Percentiles rank a stretch among this genome's conserved stretches.
Conservation (phyloP, 768 basidiomycete species). For the Lanmaoa pseudosensibilis region DNA sequence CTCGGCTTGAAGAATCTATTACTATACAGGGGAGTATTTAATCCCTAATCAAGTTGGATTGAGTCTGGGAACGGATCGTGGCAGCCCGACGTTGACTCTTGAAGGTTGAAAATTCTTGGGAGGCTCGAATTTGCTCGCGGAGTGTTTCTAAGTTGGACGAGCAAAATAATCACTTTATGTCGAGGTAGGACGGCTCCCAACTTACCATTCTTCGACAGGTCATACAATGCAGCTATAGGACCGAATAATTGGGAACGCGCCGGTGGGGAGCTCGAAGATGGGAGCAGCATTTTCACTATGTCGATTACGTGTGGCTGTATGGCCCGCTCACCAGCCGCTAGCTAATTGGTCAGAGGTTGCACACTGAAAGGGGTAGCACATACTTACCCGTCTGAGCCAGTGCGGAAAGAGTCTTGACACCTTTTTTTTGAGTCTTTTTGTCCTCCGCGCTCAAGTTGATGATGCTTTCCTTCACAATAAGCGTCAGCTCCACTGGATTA, state of each 20-base stretch:
- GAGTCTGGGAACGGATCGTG: neutral
- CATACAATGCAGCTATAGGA: neutral
- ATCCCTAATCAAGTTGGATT: no score
- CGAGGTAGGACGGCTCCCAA: neutral
- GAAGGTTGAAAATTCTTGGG: neutral
- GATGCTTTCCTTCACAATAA: neutral
- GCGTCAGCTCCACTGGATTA: neutral
- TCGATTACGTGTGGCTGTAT: neutral
- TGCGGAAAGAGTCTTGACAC: slow-evolving; percentile 2
- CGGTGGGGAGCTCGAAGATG: neutral
- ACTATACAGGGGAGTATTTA: no score
- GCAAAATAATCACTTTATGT: neutral
- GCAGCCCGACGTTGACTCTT: neutral
- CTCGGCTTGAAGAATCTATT: no score
- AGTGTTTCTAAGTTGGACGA: neutral
- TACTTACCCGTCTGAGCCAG: slow-evolving; percentile 4
- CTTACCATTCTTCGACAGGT: slow-evolving; percentile 7
- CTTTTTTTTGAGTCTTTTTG: neutral
- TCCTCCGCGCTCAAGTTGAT: neutral
- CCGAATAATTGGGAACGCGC: neutral
- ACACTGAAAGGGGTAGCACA: neutral
- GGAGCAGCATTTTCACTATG: slow-evolving; percentile 7
- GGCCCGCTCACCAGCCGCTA: neutral
- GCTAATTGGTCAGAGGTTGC: neutral
- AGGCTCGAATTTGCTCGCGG: neutral